Percentiles rank a stretch among this genome's conserved stretches.
Conservation (phyloP, 495 filamentous ascomycete species). For the Pyronema omphalodes region DNA sequence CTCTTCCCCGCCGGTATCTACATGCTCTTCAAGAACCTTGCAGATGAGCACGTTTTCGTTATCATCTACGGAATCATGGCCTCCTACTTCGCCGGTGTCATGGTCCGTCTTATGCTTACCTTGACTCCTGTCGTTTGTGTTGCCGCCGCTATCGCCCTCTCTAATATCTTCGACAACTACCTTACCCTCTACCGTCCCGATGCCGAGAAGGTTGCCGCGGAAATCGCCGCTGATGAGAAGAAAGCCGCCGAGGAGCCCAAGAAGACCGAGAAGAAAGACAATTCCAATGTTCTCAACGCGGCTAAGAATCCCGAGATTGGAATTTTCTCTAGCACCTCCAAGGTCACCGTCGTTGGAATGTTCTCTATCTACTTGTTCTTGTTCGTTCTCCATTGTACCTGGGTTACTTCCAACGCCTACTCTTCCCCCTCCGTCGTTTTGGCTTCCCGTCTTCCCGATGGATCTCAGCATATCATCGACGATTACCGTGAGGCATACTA, state of each 20-base stretch:
- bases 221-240: conserved; percentile 19
- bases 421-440: conserved; percentile 95
- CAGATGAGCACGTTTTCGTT: conserved; percentile 95
- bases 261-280: conserved; percentile 36
- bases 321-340: conserved; percentile 65
- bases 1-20: conserved; percentile 97
- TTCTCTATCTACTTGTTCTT: conserved; percentile 67
- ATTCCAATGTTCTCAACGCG: conserved; percentile 43
- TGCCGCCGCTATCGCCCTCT: conserved; percentile 73
- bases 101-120: conserved; percentile 97
- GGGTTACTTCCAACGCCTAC: conserved; percentile 98
- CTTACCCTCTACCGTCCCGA: conserved; percentile 40
- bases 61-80: conserved; percentile 89
- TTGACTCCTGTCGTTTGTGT: conserved; percentile 94
- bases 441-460: conserved; percentile 80
- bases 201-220: conserved; percentile 27
- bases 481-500: conserved; percentile 99
- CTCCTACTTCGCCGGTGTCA: conserved; percentile 97
- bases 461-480: conserved; percentile 95
- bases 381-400: conserved; percentile 95
- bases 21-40: conserved; percentile 84
- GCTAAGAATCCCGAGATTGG: conserved; percentile 58
- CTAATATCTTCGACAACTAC: conserved; percentile 79
- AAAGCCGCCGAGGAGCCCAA: conserved; percentile 23
- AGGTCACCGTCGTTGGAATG: conserved; percentile 48